These are phyloP conservation scores for Pleurotus eryngii DNA, from an alignment of 768 basidiomycete species.

Conservation along the genomic window DNA sequence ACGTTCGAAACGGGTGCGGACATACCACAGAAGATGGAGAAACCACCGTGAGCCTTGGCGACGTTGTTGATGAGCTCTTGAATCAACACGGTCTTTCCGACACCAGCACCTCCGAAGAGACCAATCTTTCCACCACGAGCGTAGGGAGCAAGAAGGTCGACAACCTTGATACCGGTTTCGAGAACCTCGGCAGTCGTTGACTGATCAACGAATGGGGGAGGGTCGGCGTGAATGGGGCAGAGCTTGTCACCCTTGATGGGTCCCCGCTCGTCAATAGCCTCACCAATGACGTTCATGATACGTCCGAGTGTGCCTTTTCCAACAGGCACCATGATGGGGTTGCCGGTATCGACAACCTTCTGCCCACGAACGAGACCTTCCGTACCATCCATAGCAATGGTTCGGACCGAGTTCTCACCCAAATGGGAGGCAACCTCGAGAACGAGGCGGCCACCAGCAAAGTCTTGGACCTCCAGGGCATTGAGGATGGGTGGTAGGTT, in stretches of 20 bases:
- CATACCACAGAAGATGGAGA: conserved; percentile 98
- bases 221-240: conserved; percentile 93
- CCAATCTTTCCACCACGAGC: conserved; percentile 99
- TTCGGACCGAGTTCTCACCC: conserved; percentile 98
- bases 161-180: conserved; percentile 99
- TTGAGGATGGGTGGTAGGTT: conserved; percentile 97
- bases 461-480: conserved; percentile 95
- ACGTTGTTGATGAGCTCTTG: conserved; percentile 99
- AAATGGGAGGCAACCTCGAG: conserved; percentile 98
- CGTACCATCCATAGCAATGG: conserved; percentile 99
- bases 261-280: conserved; percentile 99
- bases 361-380: conserved; percentile 99
- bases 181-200: conserved; percentile 98
- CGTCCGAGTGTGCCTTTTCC: conserved; percentile 93
- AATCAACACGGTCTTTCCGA: conserved; percentile 99
- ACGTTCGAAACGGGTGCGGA: conserved; percentile 4
- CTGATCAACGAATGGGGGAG: conserved; percentile 96
- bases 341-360: conserved; percentile 94
- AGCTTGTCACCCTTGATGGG: conserved; percentile 95
- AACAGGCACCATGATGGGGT: conserved; percentile 96
- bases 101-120: conserved; percentile 99
- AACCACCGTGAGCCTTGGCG: conserved; percentile 99
- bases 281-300: conserved; percentile 99
- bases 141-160: conserved; percentile 98
- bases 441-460: conserved; percentile 93